Evolutionary conservation across 208 protist species (phyloP).

Genomic region (Kentomonas sorsogonicus): DNA sequence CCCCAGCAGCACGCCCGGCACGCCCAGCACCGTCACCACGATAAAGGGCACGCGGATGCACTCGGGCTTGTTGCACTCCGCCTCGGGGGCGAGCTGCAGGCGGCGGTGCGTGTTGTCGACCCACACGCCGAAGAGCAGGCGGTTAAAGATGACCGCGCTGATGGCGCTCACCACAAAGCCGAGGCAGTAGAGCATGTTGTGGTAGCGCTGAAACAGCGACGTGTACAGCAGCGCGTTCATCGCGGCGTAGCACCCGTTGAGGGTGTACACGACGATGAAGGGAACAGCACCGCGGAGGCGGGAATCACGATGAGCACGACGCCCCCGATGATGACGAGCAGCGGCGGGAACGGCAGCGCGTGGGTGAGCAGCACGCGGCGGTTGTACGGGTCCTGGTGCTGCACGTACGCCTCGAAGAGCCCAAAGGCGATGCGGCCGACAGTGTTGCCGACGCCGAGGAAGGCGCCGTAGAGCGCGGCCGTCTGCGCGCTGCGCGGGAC

Average conservation of each 20-base stretch:
- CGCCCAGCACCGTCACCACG: constrained; percentile 27
- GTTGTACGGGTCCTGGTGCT: constrained; percentile 27
- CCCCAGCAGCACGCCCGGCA: constrained; percentile 25
- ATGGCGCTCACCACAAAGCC: constrained; percentile 32
- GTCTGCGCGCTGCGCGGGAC: constrained; percentile 21
- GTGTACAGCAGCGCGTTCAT: constrained; percentile 23
- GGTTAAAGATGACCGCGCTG: constrained; percentile 48
- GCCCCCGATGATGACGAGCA: constrained; percentile 28
- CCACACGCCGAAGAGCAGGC: constrained; percentile 41
- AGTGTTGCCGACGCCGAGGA: constrained; percentile 45
- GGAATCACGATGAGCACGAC: constrained; percentile 38
- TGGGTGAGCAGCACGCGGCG: constrained; percentile 31
- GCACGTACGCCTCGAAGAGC: constrained; percentile 44
- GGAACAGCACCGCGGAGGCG: constrained; percentile 35
- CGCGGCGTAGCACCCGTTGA: not conserved
- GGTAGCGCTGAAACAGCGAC: constrained; percentile 35
- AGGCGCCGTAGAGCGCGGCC: constrained; percentile 43
- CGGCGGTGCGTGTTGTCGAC: constrained; percentile 35
- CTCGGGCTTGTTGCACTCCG: constrained; percentile 26
- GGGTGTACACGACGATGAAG: constrained; percentile 20
- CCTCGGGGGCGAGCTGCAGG: constrained; percentile 13
- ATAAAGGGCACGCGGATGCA: constrained; percentile 46
- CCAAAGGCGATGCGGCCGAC: constrained; percentile 46
- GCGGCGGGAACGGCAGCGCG: constrained; percentile 22
- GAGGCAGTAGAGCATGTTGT: constrained; percentile 44